Conservation (phyloP, 495 filamentous ascomycete species). For the Lophiotrema nucula region DNA sequence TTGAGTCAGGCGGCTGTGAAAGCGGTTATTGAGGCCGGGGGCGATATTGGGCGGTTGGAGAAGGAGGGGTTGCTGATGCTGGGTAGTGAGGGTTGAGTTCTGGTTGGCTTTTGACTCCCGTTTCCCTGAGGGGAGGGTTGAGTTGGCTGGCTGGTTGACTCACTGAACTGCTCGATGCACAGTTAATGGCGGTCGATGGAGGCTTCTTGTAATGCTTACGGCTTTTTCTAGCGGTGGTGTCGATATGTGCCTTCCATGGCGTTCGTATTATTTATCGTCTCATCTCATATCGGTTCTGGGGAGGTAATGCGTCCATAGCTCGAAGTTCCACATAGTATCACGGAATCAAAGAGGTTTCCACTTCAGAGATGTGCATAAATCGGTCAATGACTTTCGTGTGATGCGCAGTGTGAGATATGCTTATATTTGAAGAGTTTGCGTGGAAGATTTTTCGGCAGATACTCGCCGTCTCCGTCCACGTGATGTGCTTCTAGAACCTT, state of each 20-base stretch:
- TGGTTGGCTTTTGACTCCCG: background rate
- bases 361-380: too few relatives aligned
- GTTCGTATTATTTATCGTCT: background rate
- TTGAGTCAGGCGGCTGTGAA: slow-evolving; percentile 70
- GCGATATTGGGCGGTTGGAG: slow-evolving; percentile 60
- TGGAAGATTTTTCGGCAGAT: too few relatives aligned
- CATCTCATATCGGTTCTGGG: background rate
- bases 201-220: too few relatives aligned
- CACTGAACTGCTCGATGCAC: too few relatives aligned
- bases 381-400: too few relatives aligned
- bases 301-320: slow-evolving; percentile 11
- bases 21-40: slow-evolving; percentile 75
- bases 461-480: too few relatives aligned
- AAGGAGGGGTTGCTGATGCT: slow-evolving; percentile 37
- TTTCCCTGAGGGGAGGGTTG: background rate
- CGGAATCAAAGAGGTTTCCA: slow-evolving; percentile 1
- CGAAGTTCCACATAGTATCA: background rate
- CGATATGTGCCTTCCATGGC: background rate
- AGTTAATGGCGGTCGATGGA: too few relatives aligned
- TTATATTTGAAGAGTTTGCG: too few relatives aligned
- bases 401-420: too few relatives aligned
- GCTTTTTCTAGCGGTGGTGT: too few relatives aligned
- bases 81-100: slow-evolving; percentile 7
- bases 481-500: too few relatives aligned
- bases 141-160: slow-evolving; percentile 3